Percentiles rank a stretch among this genome's conserved stretches.
These are phyloP conservation scores for Telfairia occidentalis DNA, from an alignment of 331 rosid species.

Conservation along the genomic window DNA sequence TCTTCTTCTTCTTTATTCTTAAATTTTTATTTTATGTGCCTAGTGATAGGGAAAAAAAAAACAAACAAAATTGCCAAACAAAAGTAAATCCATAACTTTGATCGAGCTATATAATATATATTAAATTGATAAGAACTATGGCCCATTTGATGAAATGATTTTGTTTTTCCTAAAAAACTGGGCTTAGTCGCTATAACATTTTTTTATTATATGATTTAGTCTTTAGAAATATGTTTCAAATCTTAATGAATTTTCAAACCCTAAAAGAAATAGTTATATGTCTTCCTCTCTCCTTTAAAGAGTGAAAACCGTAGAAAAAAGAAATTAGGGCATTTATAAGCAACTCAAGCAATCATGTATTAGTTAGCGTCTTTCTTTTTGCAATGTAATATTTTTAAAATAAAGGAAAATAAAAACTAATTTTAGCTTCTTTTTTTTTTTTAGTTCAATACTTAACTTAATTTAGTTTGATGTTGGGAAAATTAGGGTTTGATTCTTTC, in stretches of 20 bases:
- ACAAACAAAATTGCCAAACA: not conserved
- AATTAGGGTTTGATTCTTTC: not conserved
- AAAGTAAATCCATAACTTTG: not conserved
- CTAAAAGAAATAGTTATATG: not conserved
- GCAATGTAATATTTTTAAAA: no score
- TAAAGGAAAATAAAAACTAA: no score
- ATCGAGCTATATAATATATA: not conserved
- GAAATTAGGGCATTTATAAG: not conserved
- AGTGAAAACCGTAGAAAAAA: not conserved
- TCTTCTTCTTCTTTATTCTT: not conserved
- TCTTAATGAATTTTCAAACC: not conserved
- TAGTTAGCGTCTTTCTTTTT: no score
- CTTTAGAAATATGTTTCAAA: not conserved
- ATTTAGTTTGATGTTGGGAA: not conserved
- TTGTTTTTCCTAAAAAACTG: not conserved
- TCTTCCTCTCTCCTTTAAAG: not conserved
- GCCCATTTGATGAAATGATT: slow-evolving; percentile 4
- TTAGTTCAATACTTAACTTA: no score
- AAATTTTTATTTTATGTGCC: not conserved
- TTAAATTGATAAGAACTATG: not conserved
- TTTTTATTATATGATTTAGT: not conserved
- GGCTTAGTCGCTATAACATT: not conserved
- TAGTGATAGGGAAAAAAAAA: not conserved
- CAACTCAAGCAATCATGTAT: not conserved
- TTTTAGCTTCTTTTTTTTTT: no score